Evolutionary conservation across 305 asterid genomes (phyloP).

Genomic region (Plantago lanceolata): DNA sequence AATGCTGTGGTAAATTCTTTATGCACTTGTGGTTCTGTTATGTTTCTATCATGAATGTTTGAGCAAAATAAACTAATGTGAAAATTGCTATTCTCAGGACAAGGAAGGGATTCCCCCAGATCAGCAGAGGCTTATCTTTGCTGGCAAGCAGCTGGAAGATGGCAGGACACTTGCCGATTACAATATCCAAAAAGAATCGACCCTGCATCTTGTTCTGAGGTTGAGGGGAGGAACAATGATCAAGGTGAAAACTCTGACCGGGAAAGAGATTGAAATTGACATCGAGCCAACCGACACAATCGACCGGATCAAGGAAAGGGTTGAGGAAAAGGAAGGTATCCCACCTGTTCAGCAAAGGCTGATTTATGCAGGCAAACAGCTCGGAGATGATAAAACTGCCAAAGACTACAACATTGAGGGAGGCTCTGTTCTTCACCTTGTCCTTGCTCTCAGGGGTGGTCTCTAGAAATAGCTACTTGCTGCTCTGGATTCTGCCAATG

Average conservation of each 20-base stretch:
- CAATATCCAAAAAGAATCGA: conserved; percentile 70
- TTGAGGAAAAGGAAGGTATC: conserved; percentile 86
- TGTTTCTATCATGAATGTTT: background rate
- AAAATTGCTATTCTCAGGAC: conserved; percentile 39
- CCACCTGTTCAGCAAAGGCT: conserved; percentile 86
- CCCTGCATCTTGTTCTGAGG: conserved; percentile 71
- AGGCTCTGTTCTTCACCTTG: conserved; percentile 87
- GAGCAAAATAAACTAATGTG: background rate
- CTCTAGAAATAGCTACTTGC: conserved; percentile 20
- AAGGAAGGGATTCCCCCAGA: conserved; percentile 86
- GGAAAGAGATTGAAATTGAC: conserved; percentile 78
- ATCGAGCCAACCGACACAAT: conserved; percentile 79
- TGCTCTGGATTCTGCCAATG: conserved; percentile 17
- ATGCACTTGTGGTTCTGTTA: background rate
- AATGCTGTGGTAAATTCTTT: background rate
- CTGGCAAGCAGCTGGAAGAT: conserved; percentile 83
- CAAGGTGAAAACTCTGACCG: conserved; percentile 82
- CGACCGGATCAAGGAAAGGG: conserved; percentile 75
- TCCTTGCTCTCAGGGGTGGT: conserved; percentile 81
- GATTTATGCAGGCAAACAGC: conserved; percentile 86
- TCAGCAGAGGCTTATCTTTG: conserved; percentile 74
- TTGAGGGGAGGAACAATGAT: conserved; percentile 94
- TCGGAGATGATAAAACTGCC: conserved; percentile 81
- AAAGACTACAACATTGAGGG: conserved; percentile 87
- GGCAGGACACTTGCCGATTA: conserved; percentile 77